Evolutionary conservation across 176 grass and related monocot species (phyloP).

Genomic region (Oryza meyeriana): DNA sequence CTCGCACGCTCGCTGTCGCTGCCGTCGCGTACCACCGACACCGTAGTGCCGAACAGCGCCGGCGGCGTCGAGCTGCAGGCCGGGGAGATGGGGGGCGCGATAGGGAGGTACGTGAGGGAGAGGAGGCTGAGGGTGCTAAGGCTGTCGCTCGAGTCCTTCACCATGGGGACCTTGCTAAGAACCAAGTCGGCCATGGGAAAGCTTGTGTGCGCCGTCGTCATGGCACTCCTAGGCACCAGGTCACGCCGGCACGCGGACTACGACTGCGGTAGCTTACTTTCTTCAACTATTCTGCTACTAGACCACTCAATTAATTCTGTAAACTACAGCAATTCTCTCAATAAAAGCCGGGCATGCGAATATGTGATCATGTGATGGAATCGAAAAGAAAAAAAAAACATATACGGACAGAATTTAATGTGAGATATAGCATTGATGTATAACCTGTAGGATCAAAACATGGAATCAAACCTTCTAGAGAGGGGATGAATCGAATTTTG

Average conservation of each 20-base stretch:
- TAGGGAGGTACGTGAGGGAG: conserved; percentile 36
- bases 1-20: conserved; percentile 36
- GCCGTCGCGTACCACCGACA: too few species aligned
- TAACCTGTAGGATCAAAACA: too few species aligned
- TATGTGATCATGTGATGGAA: too few species aligned
- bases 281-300: too few species aligned
- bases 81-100: background rate
- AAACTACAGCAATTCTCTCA: too few species aligned
- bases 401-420: too few species aligned
- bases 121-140: conserved; percentile 14
- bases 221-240: conserved; percentile 25
- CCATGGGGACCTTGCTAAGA: background rate
- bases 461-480: too few species aligned
- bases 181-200: conserved; percentile 24
- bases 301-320: too few species aligned
- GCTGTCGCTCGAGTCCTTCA: background rate
- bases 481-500: too few species aligned
- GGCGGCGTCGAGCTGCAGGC: background rate
- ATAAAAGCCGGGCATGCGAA: too few species aligned
- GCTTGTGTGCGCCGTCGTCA: conserved; percentile 6
- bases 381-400: too few species aligned
- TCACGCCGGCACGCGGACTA: conserved; percentile 24
- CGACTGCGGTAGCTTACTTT: conserved; percentile 30
- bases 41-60: background rate
- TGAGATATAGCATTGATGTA: too few species aligned